These are phyloP conservation scores for Sambucus nigra DNA, from an alignment of 129 eudicot species.

Conservation along the genomic window DNA sequence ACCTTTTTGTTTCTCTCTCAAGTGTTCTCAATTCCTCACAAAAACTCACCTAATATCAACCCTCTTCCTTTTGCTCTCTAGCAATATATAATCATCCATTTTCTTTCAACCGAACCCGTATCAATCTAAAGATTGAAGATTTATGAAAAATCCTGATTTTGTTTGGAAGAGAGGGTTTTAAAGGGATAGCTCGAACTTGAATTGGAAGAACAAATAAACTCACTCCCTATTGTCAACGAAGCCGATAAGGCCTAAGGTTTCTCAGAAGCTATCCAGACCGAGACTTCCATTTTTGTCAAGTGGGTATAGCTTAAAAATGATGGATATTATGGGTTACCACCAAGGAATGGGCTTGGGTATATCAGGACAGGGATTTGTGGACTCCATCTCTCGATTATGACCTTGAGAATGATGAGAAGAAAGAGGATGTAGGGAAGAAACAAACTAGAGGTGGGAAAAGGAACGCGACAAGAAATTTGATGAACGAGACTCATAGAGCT, in stretches of 20 bases:
- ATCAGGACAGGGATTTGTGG: constrained; percentile 70
- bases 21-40: too few relatives aligned
- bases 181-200: too few relatives aligned
- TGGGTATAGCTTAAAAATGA: constrained; percentile 89
- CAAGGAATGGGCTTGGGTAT: constrained; percentile 97
- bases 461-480: constrained; percentile 78
- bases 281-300: constrained; percentile 71
- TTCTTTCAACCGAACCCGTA: too few relatives aligned
- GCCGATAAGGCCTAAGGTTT: constrained; percentile 63
- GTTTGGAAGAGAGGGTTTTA: too few relatives aligned
- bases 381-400: constrained; percentile 80
- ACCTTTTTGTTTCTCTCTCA: too few relatives aligned
- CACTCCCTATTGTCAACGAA: too few relatives aligned
- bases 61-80: too few relatives aligned
- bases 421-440: constrained; percentile 31
- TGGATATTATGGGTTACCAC: constrained; percentile 93
- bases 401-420: constrained; percentile 21
- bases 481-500: constrained; percentile 51
- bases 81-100: too few relatives aligned
- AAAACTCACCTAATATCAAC: too few relatives aligned
- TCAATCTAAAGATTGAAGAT: constrained; percentile 51
- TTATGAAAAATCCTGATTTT: too few relatives aligned
- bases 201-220: too few relatives aligned
- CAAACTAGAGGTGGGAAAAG: constrained; percentile 86
- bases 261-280: constrained; percentile 65